Percentiles rank a stretch among this genome's conserved stretches.
These are phyloP conservation scores for Didymellaceae sp. DNA, from an alignment of 2,329 filamentous ascomycete species.

Conservation along the genomic window DNA sequence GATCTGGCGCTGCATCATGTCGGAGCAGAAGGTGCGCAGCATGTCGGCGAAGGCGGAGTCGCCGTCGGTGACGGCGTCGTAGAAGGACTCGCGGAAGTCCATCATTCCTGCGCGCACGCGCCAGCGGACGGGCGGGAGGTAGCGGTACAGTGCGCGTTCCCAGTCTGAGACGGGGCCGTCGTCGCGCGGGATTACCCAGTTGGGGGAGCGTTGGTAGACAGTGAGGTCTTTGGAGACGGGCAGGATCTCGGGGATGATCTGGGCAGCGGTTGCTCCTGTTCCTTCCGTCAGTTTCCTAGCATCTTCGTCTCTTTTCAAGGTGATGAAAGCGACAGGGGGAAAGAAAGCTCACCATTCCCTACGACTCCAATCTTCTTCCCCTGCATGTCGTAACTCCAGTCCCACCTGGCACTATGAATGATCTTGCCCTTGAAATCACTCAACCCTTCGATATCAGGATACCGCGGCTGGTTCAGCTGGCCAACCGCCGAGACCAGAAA, in stretches of 20 bases:
- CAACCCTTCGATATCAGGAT: conserved; percentile 57
- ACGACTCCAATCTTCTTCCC: conserved; percentile 65
- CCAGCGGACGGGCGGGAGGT: conserved; percentile 59
- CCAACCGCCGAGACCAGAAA: conserved; percentile 66
- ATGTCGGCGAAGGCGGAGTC: conserved; percentile 50
- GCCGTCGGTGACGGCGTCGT: conserved; percentile 53
- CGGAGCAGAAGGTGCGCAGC: conserved; percentile 47
- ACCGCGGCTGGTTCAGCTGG: conserved; percentile 62
- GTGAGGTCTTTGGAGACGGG: conserved; percentile 58
- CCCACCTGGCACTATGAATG: conserved; percentile 66
- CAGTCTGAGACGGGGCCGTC: conserved; percentile 56
- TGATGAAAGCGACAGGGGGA: no score
- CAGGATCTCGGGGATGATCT: conserved; percentile 65
- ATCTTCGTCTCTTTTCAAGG: not conserved
- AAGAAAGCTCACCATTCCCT: conserved; percentile 58
- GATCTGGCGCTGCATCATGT: conserved; percentile 56
- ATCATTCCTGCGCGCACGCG: conserved; percentile 60
- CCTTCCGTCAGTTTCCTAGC: conserved; percentile 14
- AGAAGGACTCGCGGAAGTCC: conserved; percentile 61
- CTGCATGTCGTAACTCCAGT: conserved; percentile 62
- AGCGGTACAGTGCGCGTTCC: conserved; percentile 54
- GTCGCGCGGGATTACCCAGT: conserved; percentile 63
- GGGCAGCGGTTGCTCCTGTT: conserved; percentile 61
- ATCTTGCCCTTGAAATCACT: conserved; percentile 59
- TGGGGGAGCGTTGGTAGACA: conserved; percentile 65